Evolutionary conservation across 2,329 filamentous ascomycete genomes (phyloP).

Genomic region (Aspergillus novofumigatus): DNA sequence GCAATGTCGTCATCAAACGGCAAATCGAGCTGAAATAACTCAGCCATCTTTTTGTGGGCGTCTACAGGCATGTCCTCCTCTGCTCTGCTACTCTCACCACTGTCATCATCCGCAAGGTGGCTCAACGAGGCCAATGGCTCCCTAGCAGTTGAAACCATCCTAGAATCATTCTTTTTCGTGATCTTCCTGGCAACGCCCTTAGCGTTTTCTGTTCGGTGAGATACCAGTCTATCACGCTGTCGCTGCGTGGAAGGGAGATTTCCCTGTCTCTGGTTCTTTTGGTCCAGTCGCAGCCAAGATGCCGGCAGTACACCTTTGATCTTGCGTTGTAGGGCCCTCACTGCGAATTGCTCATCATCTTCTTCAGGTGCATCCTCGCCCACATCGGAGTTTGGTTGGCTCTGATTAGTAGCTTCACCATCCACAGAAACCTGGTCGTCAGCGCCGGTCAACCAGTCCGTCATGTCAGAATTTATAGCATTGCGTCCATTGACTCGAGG

Average conservation of each 20-base stretch:
- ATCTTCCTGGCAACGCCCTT: conserved; percentile 35
- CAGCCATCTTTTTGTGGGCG: conserved; percentile 10
- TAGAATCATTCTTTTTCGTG: conserved; percentile 18
- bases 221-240: conserved; percentile 16
- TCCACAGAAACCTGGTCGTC: conserved; percentile 13
- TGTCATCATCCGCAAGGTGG: conserved; percentile 27
- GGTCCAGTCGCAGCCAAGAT: conserved; percentile 44
- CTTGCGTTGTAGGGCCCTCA: conserved; percentile 35
- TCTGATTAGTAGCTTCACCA: conserved; percentile 15
- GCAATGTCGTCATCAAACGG: conserved; percentile 19
- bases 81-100: conserved; percentile 12
- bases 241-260: conserved; percentile 13
- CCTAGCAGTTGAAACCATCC: conserved; percentile 10
- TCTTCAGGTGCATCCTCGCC: conserved; percentile 8
- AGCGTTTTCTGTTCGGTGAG: conserved; percentile 21
- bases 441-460: conserved; percentile 13
- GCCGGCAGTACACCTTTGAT: conserved; percentile 49
- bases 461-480: conserved; percentile 10
- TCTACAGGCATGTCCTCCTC: not conserved
- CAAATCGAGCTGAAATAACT: conserved; percentile 19
- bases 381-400: conserved; percentile 10
- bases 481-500: conserved; percentile 16
- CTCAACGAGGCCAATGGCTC: conserved; percentile 13
- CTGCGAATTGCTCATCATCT: conserved; percentile 20
- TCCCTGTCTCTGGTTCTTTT: conserved; percentile 28